Evolutionary conservation across 305 asterid species (phyloP).

Genomic region (Nicotiana rustica): DNA sequence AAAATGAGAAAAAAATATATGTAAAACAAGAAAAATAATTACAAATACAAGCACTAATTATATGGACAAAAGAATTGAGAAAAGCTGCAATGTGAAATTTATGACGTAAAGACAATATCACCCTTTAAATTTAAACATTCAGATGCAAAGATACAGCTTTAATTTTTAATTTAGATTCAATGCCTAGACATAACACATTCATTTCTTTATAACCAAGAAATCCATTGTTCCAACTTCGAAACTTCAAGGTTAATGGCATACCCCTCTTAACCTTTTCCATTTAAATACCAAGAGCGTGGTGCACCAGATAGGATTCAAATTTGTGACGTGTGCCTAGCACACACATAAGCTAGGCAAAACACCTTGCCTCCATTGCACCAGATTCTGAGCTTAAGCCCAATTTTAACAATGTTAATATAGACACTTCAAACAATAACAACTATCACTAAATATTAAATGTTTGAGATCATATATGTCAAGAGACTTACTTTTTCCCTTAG

Average conservation of each 20-base stretch:
- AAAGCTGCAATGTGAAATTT: background rate
- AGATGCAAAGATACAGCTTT: background rate
- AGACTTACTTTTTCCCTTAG: background rate
- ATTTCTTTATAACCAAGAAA: background rate
- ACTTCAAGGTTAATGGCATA: background rate
- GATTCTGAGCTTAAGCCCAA: background rate
- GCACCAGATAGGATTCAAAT: background rate
- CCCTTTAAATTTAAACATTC: background rate
- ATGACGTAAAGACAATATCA: background rate
- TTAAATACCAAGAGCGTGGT: background rate
- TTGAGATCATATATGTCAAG: background rate
- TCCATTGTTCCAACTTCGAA: background rate
- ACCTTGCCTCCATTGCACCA: background rate
- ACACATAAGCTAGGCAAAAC: background rate
- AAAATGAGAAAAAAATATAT: background rate
- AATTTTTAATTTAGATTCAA: background rate
- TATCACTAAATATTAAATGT: background rate
- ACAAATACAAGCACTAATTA: background rate
- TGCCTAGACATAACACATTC: background rate
- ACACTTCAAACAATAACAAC: background rate
- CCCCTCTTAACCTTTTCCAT: background rate
- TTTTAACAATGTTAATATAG: background rate
- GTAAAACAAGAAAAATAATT: background rate
- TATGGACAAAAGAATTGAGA: background rate
- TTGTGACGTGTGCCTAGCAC: background rate